These are phyloP conservation scores for Aspergillus aculeatinus DNA, from an alignment of 2,329 filamentous ascomycete species.

Conservation along the genomic window DNA sequence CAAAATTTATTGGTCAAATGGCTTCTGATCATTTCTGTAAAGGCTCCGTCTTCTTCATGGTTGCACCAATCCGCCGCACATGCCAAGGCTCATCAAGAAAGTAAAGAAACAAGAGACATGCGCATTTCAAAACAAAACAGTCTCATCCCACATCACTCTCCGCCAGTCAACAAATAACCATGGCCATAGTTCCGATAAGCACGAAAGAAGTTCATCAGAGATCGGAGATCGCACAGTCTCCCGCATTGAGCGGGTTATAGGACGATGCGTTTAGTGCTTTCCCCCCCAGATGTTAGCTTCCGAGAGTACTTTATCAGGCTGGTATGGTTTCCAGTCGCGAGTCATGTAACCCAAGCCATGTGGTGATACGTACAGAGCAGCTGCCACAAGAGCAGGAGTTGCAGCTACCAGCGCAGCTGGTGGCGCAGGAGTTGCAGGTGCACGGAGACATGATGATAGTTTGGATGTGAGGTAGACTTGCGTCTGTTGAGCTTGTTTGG, in stretches of 20 bases:
- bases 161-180: not conserved
- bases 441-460: slow-evolving; percentile 2
- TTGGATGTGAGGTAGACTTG: not conserved
- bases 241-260: not conserved
- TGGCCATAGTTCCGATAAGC: not conserved
- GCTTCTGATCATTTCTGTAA: not conserved
- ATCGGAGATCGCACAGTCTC: not conserved
- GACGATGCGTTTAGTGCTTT: slow-evolving; percentile 1
- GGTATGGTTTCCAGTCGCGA: not conserved
- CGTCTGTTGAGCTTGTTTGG: not conserved
- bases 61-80: not conserved
- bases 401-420: slow-evolving; percentile 6
- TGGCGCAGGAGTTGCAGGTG: slow-evolving; percentile 7
- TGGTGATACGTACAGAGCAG: not conserved
- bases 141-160: not conserved
- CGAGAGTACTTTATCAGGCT: not conserved
- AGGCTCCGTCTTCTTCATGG: not conserved
- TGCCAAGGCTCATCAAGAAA: not conserved
- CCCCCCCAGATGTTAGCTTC: not conserved
- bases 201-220: not conserved
- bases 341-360: not conserved
- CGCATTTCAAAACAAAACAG: not conserved
- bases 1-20: not conserved
- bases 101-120: not conserved
- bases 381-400: slow-evolving; percentile 4